Conservation (phyloP, 2,329 filamentous ascomycete species). For the Ascochyta rabiei region DNA sequence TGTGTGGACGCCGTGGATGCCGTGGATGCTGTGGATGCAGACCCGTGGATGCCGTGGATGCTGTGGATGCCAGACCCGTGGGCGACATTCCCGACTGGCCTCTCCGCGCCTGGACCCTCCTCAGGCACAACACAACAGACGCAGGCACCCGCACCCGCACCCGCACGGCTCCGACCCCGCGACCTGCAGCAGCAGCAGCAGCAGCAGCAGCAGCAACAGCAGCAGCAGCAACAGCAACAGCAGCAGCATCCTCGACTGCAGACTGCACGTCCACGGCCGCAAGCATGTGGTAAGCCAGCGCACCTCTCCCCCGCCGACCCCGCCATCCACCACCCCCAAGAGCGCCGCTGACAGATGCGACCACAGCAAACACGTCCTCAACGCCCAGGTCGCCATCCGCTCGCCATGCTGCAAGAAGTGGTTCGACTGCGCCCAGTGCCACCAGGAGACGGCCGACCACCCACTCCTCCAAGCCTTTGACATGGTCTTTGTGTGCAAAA, state of each 20-base stretch:
- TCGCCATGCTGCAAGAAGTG: constrained; percentile 96
- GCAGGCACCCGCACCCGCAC: neutral
- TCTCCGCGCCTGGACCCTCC: too few species aligned
- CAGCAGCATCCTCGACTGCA: too few species aligned
- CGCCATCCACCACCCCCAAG: constrained; percentile 8
- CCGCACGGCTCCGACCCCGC: neutral
- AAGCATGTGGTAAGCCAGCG: constrained; percentile 36
- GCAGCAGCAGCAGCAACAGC: neutral
- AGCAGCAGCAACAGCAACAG: neutral
- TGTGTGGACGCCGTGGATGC: neutral
- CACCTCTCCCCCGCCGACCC: constrained; percentile 1
- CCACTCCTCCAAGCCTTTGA: constrained; percentile 77
- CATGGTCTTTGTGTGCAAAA: constrained; percentile 97
- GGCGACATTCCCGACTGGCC: neutral
- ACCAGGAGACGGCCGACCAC: constrained; percentile 80
- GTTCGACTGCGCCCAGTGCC: constrained; percentile 98
- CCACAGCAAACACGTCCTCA: constrained; percentile 92
- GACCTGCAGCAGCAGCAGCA: neutral
- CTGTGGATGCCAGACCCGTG: neutral
- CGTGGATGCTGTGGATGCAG: too few species aligned
- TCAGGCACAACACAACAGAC: too few species aligned
- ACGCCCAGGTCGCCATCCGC: constrained; percentile 95
- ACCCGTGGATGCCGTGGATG: too few species aligned
- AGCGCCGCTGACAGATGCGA: constrained; percentile 4
- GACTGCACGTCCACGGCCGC: neutral